Base-by-base conservation (phyloP, 2,329 filamentous ascomycete genomes). In the Elsinoe batatas region DNA sequence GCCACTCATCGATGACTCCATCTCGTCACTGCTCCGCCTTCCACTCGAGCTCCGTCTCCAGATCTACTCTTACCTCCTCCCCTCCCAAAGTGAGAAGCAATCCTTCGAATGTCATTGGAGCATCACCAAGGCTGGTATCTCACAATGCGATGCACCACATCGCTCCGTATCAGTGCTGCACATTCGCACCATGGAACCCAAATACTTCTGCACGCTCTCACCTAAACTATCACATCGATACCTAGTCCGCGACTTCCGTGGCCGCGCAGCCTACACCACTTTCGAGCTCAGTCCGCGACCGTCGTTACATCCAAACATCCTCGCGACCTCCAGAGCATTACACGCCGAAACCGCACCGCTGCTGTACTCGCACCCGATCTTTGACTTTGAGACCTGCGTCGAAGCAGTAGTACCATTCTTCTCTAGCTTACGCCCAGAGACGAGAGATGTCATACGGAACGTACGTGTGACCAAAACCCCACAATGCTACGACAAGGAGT, bases 351-450 rank as follows among this genome's bases (percentile, higher is more conserved):
- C 78, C n/a, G 69, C 76, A 3, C 72, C 77, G 57, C 64, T 80
- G 13, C 69, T 85, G 3, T 85, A 84, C 66, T 72, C 70, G 6
- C 69, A 65, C 56, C 79, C 82, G 64, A 70, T 71, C 0, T 84
- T 84, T 65, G 76, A 79, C 62, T 85, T 85, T 64, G 77, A 76
- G 58, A 73, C 74, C 47, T 74, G 80, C 66, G 72, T 84, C 60
- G 81, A 84, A 66, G 79, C 81, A 13, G 73, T 81, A 5, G 73
- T 77, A 1, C 79, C 81, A 0, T 84, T 84, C 64, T 70, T 85
- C 37, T 69, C 71, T 32, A 80, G 84, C 64, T 72, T 82, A 33
- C 79, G 77, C 2, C 71, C 74, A 1, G 61, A 65, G 15, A 75
- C 77, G 1, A 72, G 77, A 33, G 64, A 66, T 8, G 69, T 77